phyloP scores from a whole-genome alignment of 2,329 filamentous ascomycete species.

The Monosporascus sp. region DNA sequence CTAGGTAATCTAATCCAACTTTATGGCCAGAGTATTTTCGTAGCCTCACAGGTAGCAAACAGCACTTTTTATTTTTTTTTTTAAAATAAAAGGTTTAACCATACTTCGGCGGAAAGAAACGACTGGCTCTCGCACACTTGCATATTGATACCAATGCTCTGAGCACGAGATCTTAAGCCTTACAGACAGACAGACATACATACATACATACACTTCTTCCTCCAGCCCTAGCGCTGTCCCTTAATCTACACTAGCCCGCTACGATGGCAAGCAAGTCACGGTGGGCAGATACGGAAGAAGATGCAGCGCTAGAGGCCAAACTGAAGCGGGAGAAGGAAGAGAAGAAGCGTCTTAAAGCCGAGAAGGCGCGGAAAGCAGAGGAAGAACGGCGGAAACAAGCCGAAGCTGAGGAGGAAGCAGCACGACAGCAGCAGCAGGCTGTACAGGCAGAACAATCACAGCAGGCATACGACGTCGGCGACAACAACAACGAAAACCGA shows the following conservation, averaged over 20 bases:
- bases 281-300: slow-evolving; percentile 83
- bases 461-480: slow-evolving; percentile 20
- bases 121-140: too few relatives aligned
- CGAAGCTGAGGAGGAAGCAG: slow-evolving; percentile 25
- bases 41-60: too few relatives aligned
- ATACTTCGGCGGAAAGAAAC: too few relatives aligned
- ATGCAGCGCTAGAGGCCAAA: slow-evolving; percentile 66
- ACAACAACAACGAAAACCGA: slow-evolving; percentile 26
- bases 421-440: slow-evolving; percentile 20
- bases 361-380: slow-evolving; percentile 69
- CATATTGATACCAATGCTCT: too few relatives aligned
- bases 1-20: too few relatives aligned
- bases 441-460: slow-evolving; percentile 15
- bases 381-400: slow-evolving; percentile 34
- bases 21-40: too few relatives aligned
- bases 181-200: not conserved
- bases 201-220: not conserved
- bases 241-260: too few relatives aligned
- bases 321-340: slow-evolving; percentile 81
- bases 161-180: too few relatives aligned
- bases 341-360: slow-evolving; percentile 77
- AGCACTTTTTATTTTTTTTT: too few relatives aligned
- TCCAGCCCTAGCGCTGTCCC: too few relatives aligned
- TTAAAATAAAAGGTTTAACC: too few relatives aligned
- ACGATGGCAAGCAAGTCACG: slow-evolving; percentile 67